Percentiles rank a stretch among this genome's conserved stretches.
Conservation (phyloP, 2,329 filamentous ascomycete species). For the Xylariaceae sp. region DNA sequence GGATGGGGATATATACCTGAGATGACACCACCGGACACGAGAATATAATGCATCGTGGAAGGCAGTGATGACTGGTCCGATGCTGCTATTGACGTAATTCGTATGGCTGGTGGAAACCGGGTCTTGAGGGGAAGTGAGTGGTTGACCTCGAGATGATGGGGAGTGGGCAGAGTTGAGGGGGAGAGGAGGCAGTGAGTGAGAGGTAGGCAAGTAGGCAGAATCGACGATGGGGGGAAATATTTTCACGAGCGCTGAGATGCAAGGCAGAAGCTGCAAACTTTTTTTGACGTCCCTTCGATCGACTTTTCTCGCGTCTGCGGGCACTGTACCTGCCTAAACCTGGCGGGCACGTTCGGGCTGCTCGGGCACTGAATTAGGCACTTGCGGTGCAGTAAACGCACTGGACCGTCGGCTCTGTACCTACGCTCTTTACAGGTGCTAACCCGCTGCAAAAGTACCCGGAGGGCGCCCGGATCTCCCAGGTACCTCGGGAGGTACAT, state of each 20-base stretch:
- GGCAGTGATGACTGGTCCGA: neutral
- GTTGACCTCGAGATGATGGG: conserved; percentile 9
- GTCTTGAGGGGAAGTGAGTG: conserved; percentile 12
- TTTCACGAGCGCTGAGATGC: conserved; percentile 2
- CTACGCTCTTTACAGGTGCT: too few species aligned
- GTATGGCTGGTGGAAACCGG: conserved; percentile 5
- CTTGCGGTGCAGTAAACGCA: neutral
- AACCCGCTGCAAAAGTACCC: too few species aligned
- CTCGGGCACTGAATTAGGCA: neutral
- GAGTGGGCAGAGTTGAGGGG: conserved; percentile 2
- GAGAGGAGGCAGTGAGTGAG: neutral
- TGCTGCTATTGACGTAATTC: neutral
- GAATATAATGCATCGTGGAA: conserved; percentile 72
- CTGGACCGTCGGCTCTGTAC: too few species aligned
- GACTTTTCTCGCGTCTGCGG: neutral
- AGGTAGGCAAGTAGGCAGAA: neutral
- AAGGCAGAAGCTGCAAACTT: conserved; percentile 4
- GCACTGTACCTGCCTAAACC: too few species aligned
- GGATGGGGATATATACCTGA: conserved; percentile 14
- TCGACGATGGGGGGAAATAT: conserved; percentile 9
- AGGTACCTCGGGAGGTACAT: too few species aligned
- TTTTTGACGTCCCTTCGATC: conserved; percentile 1
- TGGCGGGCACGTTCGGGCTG: neutral
- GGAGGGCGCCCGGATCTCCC: too few species aligned
- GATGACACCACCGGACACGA: conserved; percentile 67